Base-by-base conservation (phyloP, 2,329 filamentous ascomycete species). In the Xylariaceae sp. region DNA sequence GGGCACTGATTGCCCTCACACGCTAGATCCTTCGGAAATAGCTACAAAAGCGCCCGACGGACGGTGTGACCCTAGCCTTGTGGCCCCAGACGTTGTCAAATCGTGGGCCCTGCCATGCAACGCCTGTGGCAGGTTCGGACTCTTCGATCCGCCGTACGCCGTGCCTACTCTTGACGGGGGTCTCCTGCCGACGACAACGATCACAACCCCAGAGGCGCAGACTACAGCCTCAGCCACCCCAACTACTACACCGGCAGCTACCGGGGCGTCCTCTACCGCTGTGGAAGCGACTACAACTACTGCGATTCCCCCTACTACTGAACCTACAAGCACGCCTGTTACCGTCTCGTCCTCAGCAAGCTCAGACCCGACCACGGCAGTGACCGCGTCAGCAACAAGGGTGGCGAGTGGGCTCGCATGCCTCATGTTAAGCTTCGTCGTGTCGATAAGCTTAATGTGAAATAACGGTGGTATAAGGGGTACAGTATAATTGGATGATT, bases 101-200 rank as follows among this genome's bases (percentile, higher is more conserved):
- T 59, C 60, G 1, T 76, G 71, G 71, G 71, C 70, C 7, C 68
- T 65, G 37, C 74, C 73, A 1, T 73, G 71, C 54, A 68, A 68
- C 50, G 69, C 70, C 4, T 74, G 74, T 59, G 69, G 68, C 12
- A 59, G 60, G 5, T 70, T 75, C 57, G 74, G 74, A 2, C 64
- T 76, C 3, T 76, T 75, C 57, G 74, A 76, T 51, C 73, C 73
- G 4, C 73, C 73, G 7, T 75, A 74, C 61, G 73, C 74, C 18
- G 66, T 76, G 14, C 72, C 73, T 2, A 65, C 73, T 10, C 46
- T 72, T 4, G 65, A 62, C 14, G 71, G 69, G 2, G 60, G 64
- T 2, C 64, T 71, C 16, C 48, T 68, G 2, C 48, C 68, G 2
- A 57, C 65, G 3, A 65, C 66, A 14, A 54, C 56, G 7, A 49